phyloP scores from a whole-genome alignment of 2,329 filamentous ascomycete species.

The Microcyclosporella mali region DNA sequence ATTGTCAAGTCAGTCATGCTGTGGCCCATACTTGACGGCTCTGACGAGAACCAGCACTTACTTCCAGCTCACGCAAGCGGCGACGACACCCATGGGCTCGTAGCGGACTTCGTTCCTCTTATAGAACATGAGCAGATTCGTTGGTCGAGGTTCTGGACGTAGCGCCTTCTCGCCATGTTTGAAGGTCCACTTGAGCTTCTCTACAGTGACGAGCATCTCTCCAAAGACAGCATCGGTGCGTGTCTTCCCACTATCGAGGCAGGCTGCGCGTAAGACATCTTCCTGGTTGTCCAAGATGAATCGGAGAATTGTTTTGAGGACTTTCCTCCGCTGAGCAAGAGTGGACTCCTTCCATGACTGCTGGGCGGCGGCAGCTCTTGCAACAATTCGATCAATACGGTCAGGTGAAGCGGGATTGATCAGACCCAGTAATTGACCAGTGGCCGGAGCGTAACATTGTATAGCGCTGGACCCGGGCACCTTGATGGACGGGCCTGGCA shows the following conservation, averaged over 20 bases:
- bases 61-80: constrained; percentile 94
- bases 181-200: constrained; percentile 94
- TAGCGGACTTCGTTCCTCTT: constrained; percentile 87
- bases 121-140: constrained; percentile 90
- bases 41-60: constrained; percentile 44
- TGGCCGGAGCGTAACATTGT: constrained; percentile 85
- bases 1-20: constrained; percentile 3
- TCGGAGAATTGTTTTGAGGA: constrained; percentile 74
- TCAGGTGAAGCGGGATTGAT: constrained; percentile 70
- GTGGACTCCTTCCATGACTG: constrained; percentile 68
- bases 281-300: constrained; percentile 86
- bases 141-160: constrained; percentile 64
- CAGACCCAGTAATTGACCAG: constrained; percentile 72
- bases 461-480: constrained; percentile 61
- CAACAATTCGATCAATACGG: constrained; percentile 72
- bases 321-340: constrained; percentile 68
- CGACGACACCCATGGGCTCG: constrained; percentile 87
- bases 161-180: constrained; percentile 81
- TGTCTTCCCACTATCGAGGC: constrained; percentile 92
- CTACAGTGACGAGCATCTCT: constrained; percentile 86
- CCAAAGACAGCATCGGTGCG: constrained; percentile 90
- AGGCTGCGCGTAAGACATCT: constrained; percentile 75
- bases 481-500: constrained; percentile 54
- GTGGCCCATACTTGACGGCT: background rate
- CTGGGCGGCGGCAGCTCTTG: constrained; percentile 69